Conservation (phyloP, 345 rosid genomes). For the Lenwebbia sp. region DNA sequence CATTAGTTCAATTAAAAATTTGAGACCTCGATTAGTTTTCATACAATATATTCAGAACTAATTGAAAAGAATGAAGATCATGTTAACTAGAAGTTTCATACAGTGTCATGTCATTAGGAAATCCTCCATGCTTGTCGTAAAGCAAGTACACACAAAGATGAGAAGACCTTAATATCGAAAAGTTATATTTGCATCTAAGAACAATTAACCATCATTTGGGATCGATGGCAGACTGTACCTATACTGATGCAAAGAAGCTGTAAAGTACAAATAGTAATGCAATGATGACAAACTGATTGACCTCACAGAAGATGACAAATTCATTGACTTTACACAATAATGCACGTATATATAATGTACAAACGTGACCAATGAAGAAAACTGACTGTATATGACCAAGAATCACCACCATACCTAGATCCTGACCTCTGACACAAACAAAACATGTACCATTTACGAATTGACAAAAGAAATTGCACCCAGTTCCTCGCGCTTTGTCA, state of each 20-base stretch:
- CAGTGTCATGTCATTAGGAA: neutral
- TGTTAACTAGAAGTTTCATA: neutral
- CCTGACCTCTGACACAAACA: neutral
- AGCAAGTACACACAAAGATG: neutral
- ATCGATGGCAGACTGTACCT: neutral
- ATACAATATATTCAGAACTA: neutral
- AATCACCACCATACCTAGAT: neutral
- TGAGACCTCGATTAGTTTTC: neutral
- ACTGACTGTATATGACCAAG: neutral
- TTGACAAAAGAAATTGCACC: neutral
- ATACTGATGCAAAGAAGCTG: neutral
- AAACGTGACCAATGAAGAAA: neutral
- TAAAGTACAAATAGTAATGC: neutral
- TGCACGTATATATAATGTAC: neutral
- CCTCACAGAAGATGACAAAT: neutral
- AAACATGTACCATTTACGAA: neutral
- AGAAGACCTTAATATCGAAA: neutral
- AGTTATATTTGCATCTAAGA: neutral
- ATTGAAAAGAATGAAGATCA: neutral
- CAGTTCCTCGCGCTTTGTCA: neutral
- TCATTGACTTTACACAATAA: neutral
- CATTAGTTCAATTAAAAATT: neutral
- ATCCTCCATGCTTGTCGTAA: neutral
- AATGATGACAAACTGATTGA: neutral
- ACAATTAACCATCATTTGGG: neutral